Conservation (phyloP, 768 basidiomycete genomes). For the Xerocomellus intermedius region DNA sequence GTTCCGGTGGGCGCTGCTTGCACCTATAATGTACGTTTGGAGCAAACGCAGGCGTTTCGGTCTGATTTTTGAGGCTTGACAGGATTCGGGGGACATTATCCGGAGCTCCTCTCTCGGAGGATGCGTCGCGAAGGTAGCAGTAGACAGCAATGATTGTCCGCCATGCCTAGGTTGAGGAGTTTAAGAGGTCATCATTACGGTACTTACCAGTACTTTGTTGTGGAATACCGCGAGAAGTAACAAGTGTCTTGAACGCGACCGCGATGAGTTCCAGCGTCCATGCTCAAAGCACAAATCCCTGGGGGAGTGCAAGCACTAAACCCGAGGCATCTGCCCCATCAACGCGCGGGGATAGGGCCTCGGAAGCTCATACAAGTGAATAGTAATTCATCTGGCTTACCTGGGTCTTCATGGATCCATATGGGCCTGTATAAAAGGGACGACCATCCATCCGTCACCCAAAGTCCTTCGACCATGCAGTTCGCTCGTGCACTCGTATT, state of each 20-base stretch:
- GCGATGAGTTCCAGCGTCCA: constrained; percentile 33
- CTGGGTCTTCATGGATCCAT: neutral
- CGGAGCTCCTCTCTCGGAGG: neutral
- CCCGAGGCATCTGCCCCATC: neutral
- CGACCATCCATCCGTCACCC: no score
- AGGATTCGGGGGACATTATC: neutral
- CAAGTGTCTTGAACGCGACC: neutral
- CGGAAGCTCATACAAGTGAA: neutral
- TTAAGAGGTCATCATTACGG: no score
- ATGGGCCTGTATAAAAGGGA: neutral
- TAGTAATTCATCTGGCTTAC: neutral
- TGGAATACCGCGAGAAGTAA: constrained; percentile 4
- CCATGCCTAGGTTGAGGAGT: neutral
- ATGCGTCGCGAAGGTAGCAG: neutral
- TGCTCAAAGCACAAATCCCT: constrained; percentile 49
- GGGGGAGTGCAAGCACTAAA: constrained; percentile 30
- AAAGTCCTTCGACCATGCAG: neutral
- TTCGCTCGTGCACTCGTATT: neutral
- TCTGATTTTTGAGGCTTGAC: neutral
- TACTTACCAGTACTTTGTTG: no score
- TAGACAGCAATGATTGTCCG: neutral
- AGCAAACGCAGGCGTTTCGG: no score
- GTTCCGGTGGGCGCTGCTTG: neutral
- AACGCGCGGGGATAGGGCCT: neutral
- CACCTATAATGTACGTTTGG: neutral